These are phyloP conservation scores for Daldinia concentrica DNA, from an alignment of 495 filamentous ascomycete genomes.

Conservation along the genomic window DNA sequence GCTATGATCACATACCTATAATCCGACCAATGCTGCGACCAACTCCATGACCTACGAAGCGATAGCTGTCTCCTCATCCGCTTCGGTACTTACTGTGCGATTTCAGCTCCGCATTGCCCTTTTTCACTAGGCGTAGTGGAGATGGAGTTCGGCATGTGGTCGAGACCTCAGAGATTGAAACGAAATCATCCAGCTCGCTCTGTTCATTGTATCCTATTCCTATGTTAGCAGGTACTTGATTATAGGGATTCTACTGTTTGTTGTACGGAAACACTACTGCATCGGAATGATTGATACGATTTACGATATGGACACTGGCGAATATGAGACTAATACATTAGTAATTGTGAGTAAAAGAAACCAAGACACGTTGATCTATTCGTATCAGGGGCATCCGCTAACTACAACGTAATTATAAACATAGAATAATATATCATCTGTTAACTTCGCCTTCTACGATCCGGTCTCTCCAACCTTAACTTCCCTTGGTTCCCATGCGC, in stretches of 20 bases:
- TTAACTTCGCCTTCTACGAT: conserved; percentile 60
- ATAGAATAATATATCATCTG: conserved; percentile 58
- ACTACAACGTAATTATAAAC: conserved; percentile 21
- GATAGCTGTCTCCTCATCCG: conserved; percentile 16
- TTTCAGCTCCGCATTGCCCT: conserved; percentile 28
- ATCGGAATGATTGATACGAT: conserved; percentile 43
- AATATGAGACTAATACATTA: conserved; percentile 63
- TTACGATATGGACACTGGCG: conserved; percentile 63
- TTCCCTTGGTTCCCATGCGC: conserved; percentile 51
- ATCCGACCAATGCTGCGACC: background rate
- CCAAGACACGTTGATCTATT: background rate
- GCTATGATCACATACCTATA: conserved; percentile 11
- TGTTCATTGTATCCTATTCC: conserved; percentile 8
- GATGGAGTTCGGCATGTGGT: conserved; percentile 49
- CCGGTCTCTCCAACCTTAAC: conserved; percentile 51
- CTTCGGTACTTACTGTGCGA: conserved; percentile 10
- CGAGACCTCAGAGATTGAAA: conserved; percentile 46
- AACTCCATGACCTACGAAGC: conserved; percentile 8
- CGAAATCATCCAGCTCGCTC: conserved; percentile 13
- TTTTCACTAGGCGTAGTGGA: conserved; percentile 32
- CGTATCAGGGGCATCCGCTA: conserved; percentile 10
- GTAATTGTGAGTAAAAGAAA: conserved; percentile 54
- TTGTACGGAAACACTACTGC: conserved; percentile 27
- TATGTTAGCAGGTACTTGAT: conserved; percentile 20
- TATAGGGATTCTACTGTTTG: conserved; percentile 15